Conservation (phyloP, 106 monocot species). For the Chionographis japonica region DNA sequence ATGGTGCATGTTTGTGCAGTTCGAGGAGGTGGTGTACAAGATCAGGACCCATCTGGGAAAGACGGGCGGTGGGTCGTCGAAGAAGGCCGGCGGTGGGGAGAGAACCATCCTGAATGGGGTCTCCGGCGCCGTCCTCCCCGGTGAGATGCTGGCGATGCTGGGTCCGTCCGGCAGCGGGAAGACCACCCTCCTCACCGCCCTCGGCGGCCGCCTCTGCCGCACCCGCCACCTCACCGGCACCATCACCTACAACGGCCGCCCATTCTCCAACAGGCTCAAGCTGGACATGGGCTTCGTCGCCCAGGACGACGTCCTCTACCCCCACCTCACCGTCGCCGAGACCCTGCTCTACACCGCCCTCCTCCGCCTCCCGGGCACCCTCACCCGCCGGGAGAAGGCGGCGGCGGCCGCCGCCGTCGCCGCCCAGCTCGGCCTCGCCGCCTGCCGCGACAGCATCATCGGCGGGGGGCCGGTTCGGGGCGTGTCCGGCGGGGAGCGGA, state of each 20-base stretch:
- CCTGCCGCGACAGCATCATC: constrained; percentile 5
- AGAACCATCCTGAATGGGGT: constrained; percentile 35
- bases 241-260: constrained; percentile 34
- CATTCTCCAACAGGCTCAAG: constrained; percentile 29
- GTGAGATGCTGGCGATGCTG: constrained; percentile 55
- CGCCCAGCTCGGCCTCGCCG: constrained; percentile 29
- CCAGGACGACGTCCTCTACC: constrained; percentile 32
- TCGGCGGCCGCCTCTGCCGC: constrained; percentile 31
- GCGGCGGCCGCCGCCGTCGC: constrained; percentile 29
- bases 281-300: constrained; percentile 42
- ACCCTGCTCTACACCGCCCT: constrained; percentile 43
- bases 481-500: constrained; percentile 11
- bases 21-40: constrained; percentile 15
- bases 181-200: constrained; percentile 49
- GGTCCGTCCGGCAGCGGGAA: constrained; percentile 56
- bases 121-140: constrained; percentile 36
- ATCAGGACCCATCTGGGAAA: background rate
- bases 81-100: background rate
- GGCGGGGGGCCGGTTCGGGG: constrained; percentile 4
- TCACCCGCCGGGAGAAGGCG: constrained; percentile 23
- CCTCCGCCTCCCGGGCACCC: constrained; percentile 38
- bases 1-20: background rate
- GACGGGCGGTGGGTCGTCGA: background rate
- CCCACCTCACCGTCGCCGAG: constrained; percentile 31
- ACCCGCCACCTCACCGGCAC: constrained; percentile 16